These are phyloP conservation scores for Casuarina equisetifolia DNA, from an alignment of 306 rosid species.

Conservation along the genomic window DNA sequence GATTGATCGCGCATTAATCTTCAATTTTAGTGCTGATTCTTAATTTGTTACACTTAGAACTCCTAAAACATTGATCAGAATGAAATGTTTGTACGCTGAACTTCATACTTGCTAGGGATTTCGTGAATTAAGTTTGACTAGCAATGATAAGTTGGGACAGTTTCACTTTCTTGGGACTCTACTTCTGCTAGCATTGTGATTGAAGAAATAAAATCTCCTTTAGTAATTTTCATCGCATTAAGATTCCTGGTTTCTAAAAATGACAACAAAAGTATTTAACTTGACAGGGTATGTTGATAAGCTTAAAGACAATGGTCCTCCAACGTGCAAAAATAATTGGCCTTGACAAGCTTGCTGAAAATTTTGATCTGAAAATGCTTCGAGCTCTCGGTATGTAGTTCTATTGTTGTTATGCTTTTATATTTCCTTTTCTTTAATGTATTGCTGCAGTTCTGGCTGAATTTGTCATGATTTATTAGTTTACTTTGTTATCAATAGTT, in stretches of 20 bases:
- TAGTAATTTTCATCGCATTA: not conserved
- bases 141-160: not conserved
- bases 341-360: constrained; percentile 42
- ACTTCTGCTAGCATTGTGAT: not conserved
- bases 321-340: constrained; percentile 60
- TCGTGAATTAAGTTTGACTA: not conserved
- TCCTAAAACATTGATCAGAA: not conserved
- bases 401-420: not conserved
- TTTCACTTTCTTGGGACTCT: not conserved
- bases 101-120: not conserved
- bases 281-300: constrained; percentile 65
- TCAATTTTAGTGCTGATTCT: not conserved
- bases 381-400: constrained; percentile 68
- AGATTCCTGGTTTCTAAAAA: not conserved
- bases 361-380: constrained; percentile 63
- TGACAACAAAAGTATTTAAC: not conserved
- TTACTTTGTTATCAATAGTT: not conserved
- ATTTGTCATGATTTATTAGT: not conserved
- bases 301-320: constrained; percentile 57
- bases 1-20: not conserved
- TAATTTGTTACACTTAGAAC: not conserved
- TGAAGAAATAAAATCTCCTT: not conserved
- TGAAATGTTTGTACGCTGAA: not conserved
- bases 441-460: not conserved
- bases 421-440: not conserved